phyloP scores from a whole-genome alignment of 177 flowering plant genomes.

The Vitis hybrid region DNA sequence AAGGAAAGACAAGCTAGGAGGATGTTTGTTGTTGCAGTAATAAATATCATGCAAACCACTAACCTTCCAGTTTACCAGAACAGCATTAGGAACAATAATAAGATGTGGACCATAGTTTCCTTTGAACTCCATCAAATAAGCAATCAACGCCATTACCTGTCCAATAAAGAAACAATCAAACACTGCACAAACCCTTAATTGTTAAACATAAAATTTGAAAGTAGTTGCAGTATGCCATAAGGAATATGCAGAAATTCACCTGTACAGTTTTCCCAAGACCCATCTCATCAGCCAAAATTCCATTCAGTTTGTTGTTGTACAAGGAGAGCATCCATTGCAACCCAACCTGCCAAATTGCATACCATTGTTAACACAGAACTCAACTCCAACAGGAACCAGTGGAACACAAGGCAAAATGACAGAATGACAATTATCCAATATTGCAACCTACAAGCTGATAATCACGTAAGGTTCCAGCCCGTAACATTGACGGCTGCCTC shows the following conservation, averaged over 20 bases:
- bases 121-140: constrained; percentile 97
- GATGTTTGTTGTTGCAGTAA: background rate
- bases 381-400: background rate
- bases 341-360: constrained; percentile 68
- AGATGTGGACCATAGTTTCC: constrained; percentile 99
- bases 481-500: constrained; percentile 93
- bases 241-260: constrained; percentile 37
- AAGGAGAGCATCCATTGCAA: constrained; percentile 99
- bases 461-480: constrained; percentile 89
- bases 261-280: constrained; percentile 99
- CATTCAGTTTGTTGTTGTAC: constrained; percentile 96
- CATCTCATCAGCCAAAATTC: constrained; percentile 99
- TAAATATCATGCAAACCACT: constrained; percentile 10
- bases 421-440: constrained; percentile 3
- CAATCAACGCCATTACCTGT: constrained; percentile 99
- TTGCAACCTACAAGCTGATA: constrained; percentile 91
- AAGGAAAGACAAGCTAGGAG: constrained; percentile 1
- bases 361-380: background rate
- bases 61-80: constrained; percentile 99
- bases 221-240: background rate
- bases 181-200: background rate
- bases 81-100: constrained; percentile 99
- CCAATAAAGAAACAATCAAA: constrained; percentile 5
- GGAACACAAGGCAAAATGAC: background rate
- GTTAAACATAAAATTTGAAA: no score